Evolutionary conservation across 768 basidiomycete species (phyloP).

Genomic region (Pleurotus tuber-regium): DNA sequence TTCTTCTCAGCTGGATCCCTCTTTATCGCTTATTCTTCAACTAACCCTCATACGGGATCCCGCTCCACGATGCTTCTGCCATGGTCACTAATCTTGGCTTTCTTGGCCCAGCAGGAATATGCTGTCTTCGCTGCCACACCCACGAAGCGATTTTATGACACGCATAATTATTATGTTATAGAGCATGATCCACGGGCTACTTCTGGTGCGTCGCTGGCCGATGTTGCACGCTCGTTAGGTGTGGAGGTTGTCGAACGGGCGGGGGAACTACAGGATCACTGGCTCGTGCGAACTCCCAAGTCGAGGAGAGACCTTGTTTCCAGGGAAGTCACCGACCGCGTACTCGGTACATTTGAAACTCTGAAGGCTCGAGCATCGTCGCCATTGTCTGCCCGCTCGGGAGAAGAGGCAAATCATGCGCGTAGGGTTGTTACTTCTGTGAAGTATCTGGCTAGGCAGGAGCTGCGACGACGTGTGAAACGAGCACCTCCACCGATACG

Average conservation of each 20-base stretch:
- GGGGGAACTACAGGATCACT: slow-evolving; percentile 79
- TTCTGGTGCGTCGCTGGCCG: slow-evolving; percentile 49
- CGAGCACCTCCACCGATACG: slow-evolving; percentile 65
- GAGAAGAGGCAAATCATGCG: slow-evolving; percentile 32
- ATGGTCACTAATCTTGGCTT: slow-evolving; percentile 27
- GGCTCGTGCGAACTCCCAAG: slow-evolving; percentile 71
- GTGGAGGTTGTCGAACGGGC: slow-evolving; percentile 87
- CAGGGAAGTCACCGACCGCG: slow-evolving; percentile 40
- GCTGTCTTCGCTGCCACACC: slow-evolving; percentile 33
- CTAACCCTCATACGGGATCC: neutral
- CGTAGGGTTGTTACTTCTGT: slow-evolving; percentile 54
- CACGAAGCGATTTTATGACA: slow-evolving; percentile 52
- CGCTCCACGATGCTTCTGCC: slow-evolving; percentile 26
- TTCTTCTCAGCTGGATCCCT: slow-evolving; percentile 1
- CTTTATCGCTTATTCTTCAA: neutral
- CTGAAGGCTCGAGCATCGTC: slow-evolving; percentile 36
- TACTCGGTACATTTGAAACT: slow-evolving; percentile 46
- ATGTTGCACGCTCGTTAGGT: slow-evolving; percentile 58
- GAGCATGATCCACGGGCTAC: slow-evolving; percentile 51
- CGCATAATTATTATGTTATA: slow-evolving; percentile 82
- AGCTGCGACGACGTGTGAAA: slow-evolving; percentile 65
- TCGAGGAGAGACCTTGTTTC: slow-evolving; percentile 21
- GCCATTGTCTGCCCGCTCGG: slow-evolving; percentile 38
- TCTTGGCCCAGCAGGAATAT: slow-evolving; percentile 26
- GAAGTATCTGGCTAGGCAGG: slow-evolving; percentile 58